A percentile compares a stretch with the other conserved stretches of the same genome.
These are phyloP conservation scores for Neurospora sp. DNA, from an alignment of 495 filamentous ascomycete species.

Conservation along the genomic window DNA sequence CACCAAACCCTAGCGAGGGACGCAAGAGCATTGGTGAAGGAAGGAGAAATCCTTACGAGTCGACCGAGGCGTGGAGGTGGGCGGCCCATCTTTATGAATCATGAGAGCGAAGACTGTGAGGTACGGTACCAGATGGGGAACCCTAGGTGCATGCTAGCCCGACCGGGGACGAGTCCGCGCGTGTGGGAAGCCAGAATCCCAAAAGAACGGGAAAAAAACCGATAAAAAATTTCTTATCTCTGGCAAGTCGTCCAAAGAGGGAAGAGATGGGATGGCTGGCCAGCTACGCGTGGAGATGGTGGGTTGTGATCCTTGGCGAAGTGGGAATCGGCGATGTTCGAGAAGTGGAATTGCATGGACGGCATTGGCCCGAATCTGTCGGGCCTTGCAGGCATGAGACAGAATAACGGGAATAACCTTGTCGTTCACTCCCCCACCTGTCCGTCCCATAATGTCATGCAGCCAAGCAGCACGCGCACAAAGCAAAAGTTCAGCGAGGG, in stretches of 20 bases:
- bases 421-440: background rate
- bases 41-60: background rate
- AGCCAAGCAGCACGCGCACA: background rate
- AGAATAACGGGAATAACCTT: background rate
- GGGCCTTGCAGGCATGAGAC: background rate
- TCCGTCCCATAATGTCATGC: background rate
- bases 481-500: background rate
- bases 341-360: background rate
- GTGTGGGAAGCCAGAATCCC: constrained; percentile 3
- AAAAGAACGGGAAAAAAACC: constrained; percentile 1
- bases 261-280: background rate
- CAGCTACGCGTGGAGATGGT: background rate
- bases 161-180: background rate
- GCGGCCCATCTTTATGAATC: constrained; percentile 10
- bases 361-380: background rate
- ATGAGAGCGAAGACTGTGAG: background rate
- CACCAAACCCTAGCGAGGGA: background rate
- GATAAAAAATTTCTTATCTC: constrained; percentile 22
- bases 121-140: constrained; percentile 2
- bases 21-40: background rate
- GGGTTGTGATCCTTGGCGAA: background rate
- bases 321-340: background rate
- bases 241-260: background rate
- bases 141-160: background rate
- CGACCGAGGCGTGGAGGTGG: constrained; percentile 4